These are phyloP conservation scores for Ambrosia trifida DNA, from an alignment of 129 eudicot genomes.

Conservation along the genomic window DNA sequence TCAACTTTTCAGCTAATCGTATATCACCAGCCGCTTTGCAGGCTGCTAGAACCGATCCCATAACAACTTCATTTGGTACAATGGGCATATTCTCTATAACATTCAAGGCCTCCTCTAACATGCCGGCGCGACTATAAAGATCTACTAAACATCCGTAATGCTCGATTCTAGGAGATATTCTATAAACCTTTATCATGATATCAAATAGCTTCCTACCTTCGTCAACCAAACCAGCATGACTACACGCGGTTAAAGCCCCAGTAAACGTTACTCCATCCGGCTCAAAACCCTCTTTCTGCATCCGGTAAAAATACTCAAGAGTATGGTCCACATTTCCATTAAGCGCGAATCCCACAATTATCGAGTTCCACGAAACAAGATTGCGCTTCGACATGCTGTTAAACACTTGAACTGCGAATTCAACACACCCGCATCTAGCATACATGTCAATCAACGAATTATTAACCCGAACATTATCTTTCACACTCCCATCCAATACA, in stretches of 20 bases:
- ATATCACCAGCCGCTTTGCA: slow-evolving; percentile 47
- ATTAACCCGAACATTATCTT: slow-evolving; percentile 32
- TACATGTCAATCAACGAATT: slow-evolving; percentile 78
- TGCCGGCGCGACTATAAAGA: slow-evolving; percentile 66
- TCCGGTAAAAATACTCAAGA: slow-evolving; percentile 43
- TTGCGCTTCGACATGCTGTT: slow-evolving; percentile 43
- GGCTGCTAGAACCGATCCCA: slow-evolving; percentile 67
- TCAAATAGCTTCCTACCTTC: slow-evolving; percentile 63
- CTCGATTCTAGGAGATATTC: slow-evolving; percentile 50
- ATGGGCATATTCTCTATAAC: slow-evolving; percentile 63
- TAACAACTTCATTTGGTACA: slow-evolving; percentile 62
- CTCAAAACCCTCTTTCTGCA: slow-evolving; percentile 48
- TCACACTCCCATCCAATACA: slow-evolving; percentile 41
- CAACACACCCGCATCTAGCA: slow-evolving; percentile 61
- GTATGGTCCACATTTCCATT: slow-evolving; percentile 70
- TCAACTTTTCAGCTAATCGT: slow-evolving; percentile 44
- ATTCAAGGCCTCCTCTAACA: slow-evolving; percentile 62
- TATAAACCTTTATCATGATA: slow-evolving; percentile 36
- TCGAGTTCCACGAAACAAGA: slow-evolving; percentile 64
- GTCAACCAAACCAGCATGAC: slow-evolving; percentile 64
- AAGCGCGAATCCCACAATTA: slow-evolving; percentile 74
- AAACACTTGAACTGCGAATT: slow-evolving; percentile 53
- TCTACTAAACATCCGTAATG: slow-evolving; percentile 84
- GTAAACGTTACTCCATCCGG: slow-evolving; percentile 65
- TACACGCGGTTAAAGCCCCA: slow-evolving; percentile 65